Base-by-base conservation (phyloP, 306 rosid species). In the Vigna nakashimae region DNA sequence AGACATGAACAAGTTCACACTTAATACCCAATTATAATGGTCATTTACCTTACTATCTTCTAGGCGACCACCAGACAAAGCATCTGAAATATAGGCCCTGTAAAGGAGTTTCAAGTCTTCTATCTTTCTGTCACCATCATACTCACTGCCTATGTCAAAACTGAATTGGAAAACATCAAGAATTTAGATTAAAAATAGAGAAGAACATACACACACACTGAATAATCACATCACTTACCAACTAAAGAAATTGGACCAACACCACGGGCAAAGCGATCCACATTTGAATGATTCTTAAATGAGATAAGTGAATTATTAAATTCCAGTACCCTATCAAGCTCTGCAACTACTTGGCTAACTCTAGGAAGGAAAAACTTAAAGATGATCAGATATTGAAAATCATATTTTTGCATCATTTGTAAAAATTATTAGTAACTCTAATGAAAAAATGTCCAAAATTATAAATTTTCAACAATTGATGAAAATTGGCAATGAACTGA, bases 51-150 rank as follows among this genome's bases (percentile, higher is more conserved):
- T 86, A 6, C 48, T 53, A 76, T 79, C 82, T 79, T 86, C 86
- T 75, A 82, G 34, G 60, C 83, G 83, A 18, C 89, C 89, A 71
- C 69, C 77, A 82, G 89, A 86, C 75, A 85, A 72, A 72, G 88
- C 84, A 82, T 85, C 80, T 1, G 86, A 63, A 75, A 85, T 65
- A 82, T 82, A 85, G 8, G 86, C 88, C 48, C 88, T 74, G 58
- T 85, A 95, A 43, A 95, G 99, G 68, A 87, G 91, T 82, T 95
- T 95, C 90, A 92, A 89, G 69, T 95, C 99, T 45, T 91, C 99
- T 5, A 38, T 20, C 20, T 20, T 20, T 20, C 20, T 20, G 20
- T 20, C 20, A 20, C 20, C 20, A 20, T 20, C 20, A 20, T 20
- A 20, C 20, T 20, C 20, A 20, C 20, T 20, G 20, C 20, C 20